Base-by-base conservation (phyloP, 2,329 filamentous ascomycete species). In the Zalaria sp. region DNA sequence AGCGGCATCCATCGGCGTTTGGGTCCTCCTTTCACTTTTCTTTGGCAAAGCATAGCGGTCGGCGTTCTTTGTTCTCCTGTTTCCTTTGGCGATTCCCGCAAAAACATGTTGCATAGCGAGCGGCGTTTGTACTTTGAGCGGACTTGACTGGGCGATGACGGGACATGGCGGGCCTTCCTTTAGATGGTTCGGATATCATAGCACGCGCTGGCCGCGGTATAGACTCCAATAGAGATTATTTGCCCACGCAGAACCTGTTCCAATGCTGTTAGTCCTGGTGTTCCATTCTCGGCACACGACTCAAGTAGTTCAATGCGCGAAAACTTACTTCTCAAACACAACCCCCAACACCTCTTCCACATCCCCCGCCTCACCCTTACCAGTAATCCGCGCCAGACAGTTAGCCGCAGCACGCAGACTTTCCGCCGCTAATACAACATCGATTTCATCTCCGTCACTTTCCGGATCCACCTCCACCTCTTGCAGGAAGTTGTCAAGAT, bases 321-420 rank as follows among this genome's bases (percentile, higher is more conserved):
- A 18, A 18, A 18, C 18, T 18, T 2, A 65, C 84, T 93, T 96
- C 61, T 96, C 89, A 65, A 98, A 98, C 3, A 98, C 88, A 25
- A 98, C 88, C 0, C 91, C 91, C 36, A 98, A 65, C 5, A 98
- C 85, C 57, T 96, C 91, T 58, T 98, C 89, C 10, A 96, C 86
- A 60, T 96, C 89, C 2, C 87, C 84, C 34, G 74, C 75, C 52
- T 87, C 84, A 1, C 87, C 88, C 42, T 77, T 77, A 1, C 91
- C 91, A 1, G 87, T 96, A 52, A 96, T 93, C 43, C 79, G 77
- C 2, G 86, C 82, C n/a, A 95, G 68, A 47, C 77, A 80, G 40
- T 80, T 75, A 1, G 85, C 87, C 8, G 87, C 88, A 49, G 76
- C 77, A 35, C 91, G 79, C 42, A 98, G 68, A 56, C 88, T 78